Conservation (phyloP, 805 yeast genomes). For the Metschnikowia matae region DNA sequence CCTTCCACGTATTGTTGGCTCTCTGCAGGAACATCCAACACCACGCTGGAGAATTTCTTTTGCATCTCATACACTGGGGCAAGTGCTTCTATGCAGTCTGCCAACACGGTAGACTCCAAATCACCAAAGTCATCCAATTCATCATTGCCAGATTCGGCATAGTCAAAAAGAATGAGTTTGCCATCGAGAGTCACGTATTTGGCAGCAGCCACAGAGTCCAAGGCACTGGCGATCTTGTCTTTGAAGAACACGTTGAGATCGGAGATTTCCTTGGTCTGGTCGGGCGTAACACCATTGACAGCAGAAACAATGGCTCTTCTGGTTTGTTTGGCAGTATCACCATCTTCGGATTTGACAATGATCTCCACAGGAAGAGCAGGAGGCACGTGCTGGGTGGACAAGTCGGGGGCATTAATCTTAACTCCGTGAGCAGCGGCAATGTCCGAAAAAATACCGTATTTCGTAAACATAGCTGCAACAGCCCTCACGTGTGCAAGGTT, state of each 20-base stretch:
- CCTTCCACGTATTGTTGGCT: conserved; percentile 62
- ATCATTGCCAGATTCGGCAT: conserved; percentile 40
- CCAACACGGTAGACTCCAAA: conserved; percentile 45
- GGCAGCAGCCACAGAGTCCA: conserved; percentile 43
- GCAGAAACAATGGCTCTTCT: conserved; percentile 67
- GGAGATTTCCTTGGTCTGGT: conserved; percentile 49
- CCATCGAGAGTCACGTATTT: conserved; percentile 51
- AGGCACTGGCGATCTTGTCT: conserved; percentile 40
- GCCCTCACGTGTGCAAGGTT: conserved; percentile 71
- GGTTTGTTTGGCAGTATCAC: conserved; percentile 51
- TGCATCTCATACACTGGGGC: conserved; percentile 57
- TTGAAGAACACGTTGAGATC: conserved; percentile 68
- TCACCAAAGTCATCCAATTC: conserved; percentile 68
- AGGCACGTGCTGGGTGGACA: conserved; percentile 36
- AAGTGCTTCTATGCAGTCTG: conserved; percentile 51
- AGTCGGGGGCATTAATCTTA: conserved; percentile 38
- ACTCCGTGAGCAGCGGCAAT: conserved; percentile 37
- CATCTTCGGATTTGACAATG: conserved; percentile 44
- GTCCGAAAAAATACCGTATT: conserved; percentile 44
- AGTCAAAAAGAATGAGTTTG: conserved; percentile 52
- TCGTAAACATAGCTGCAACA: conserved; percentile 62
- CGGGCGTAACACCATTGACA: conserved; percentile 73
- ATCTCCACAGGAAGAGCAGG: conserved; percentile 56
- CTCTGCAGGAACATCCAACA: conserved; percentile 47
- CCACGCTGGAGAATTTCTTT: conserved; percentile 46